A percentile compares a stretch with the other conserved stretches of the same genome.
Evolutionary conservation across 768 basidiomycete species (phyloP).

Genomic region (Hygrocybe punicea): DNA sequence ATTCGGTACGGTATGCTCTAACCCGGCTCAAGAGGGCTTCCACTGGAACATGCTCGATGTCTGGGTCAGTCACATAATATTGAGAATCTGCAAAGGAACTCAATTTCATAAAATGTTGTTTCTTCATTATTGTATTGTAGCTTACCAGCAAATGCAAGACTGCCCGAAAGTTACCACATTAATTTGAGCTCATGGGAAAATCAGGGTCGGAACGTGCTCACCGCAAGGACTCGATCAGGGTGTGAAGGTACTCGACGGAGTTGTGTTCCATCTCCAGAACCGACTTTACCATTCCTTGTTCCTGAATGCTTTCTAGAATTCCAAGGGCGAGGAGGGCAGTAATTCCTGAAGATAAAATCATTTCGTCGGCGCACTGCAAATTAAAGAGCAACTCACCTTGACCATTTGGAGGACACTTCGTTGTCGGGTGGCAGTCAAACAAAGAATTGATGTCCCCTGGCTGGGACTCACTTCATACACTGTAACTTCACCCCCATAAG

Average conservation of each 20-base stretch:
- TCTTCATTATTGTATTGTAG: background rate
- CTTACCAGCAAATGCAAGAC: constrained; percentile 72
- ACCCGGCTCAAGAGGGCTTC: constrained; percentile 84
- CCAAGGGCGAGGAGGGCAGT: constrained; percentile 92
- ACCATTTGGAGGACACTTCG: constrained; percentile 95
- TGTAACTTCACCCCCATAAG: constrained; percentile 80
- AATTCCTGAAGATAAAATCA: constrained; percentile 48
- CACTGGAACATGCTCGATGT: constrained; percentile 72
- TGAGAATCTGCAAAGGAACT: constrained; percentile 58
- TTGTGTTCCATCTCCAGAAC: constrained; percentile 85
- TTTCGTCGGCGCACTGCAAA: background rate
- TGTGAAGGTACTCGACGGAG: constrained; percentile 83
- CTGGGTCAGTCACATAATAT: constrained; percentile 92
- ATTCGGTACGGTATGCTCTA: constrained; percentile 2
- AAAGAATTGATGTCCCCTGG: background rate
- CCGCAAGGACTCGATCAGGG: constrained; percentile 82
- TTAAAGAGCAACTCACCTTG: constrained; percentile 54
- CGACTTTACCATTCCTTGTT: constrained; percentile 62
- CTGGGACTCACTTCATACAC: constrained; percentile 78
- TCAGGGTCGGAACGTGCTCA: constrained; percentile 27
- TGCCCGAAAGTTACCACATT: constrained; percentile 18
- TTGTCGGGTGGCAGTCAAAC: constrained; percentile 5
- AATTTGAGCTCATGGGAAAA: background rate
- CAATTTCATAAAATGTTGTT: background rate
- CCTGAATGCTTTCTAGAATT: constrained; percentile 84